Evolutionary conservation across 2,329 filamentous ascomycete genomes (phyloP).

Genomic region (Hypoxylon sp.): DNA sequence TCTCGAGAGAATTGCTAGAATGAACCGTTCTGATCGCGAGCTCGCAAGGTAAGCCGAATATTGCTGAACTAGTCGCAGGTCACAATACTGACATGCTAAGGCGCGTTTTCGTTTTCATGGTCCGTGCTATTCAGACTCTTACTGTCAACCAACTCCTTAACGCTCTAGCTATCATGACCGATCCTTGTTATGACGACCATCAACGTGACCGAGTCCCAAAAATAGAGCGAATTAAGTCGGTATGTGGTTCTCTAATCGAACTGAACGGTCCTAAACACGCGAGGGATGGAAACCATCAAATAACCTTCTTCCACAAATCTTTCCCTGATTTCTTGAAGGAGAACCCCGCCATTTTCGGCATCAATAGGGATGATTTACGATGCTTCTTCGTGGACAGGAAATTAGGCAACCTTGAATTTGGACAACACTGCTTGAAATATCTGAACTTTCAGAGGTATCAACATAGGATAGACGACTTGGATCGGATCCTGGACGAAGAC

Average conservation of each 20-base stretch:
- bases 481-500: not conserved
- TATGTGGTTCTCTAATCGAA: not conserved
- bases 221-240: not conserved
- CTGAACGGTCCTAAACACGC: not conserved
- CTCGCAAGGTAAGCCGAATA: conserved; percentile 7
- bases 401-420: not conserved
- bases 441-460: not conserved
- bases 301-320: conserved; percentile 1
- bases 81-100: conserved; percentile 9
- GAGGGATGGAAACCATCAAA: not conserved
- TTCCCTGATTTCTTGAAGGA: not conserved
- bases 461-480: not conserved
- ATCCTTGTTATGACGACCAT: conserved; percentile 1
- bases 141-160: conserved; percentile 2
- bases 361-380: not conserved
- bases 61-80: not conserved
- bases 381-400: not conserved
- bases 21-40: not conserved
- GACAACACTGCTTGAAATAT: not conserved
- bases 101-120: conserved; percentile 10
- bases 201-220: not conserved
- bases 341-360: not conserved
- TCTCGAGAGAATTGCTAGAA: conserved; percentile 1
- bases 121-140: not conserved
- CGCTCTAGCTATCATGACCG: conserved; percentile 5